phyloP scores from a whole-genome alignment of 805 yeast genomes.

The Teunomyces lycoperdinae region DNA sequence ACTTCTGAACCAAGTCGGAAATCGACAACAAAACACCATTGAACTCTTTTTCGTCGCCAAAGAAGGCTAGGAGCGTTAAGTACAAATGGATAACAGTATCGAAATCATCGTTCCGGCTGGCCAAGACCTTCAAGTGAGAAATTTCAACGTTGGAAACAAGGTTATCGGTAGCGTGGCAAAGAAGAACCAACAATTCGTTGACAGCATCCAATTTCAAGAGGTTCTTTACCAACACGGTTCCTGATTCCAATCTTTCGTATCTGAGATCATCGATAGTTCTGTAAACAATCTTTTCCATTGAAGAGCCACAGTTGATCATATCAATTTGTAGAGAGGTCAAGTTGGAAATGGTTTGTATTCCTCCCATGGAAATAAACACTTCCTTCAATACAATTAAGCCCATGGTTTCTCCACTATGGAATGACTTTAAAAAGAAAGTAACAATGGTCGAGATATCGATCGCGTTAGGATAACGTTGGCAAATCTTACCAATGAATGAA shows the following conservation, averaged over 20 bases:
- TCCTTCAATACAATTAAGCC: conserved; percentile 67
- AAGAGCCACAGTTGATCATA: conserved; percentile 60
- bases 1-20: conserved; percentile 38
- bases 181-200: conserved; percentile 63
- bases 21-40: conserved; percentile 37
- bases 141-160: conserved; percentile 32
- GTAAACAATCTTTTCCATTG: conserved; percentile 55
- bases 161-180: conserved; percentile 48
- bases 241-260: conserved; percentile 44
- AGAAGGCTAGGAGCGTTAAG: conserved; percentile 55
- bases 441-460: conserved; percentile 66
- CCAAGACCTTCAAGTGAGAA: conserved; percentile 65
- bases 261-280: conserved; percentile 60
- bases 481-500: conserved; percentile 70
- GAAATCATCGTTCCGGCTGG: conserved; percentile 71
- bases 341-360: conserved; percentile 68
- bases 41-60: conserved; percentile 35
- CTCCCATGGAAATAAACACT: conserved; percentile 70
- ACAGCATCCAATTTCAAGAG: conserved; percentile 45
- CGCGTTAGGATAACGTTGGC: conserved; percentile 47
- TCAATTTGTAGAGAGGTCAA: conserved; percentile 63
- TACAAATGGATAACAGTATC: conserved; percentile 64
- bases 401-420: conserved; percentile 57
- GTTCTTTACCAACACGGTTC: conserved; percentile 46
- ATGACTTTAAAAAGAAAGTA: conserved; percentile 55